Evolutionary conservation across 169 alveolate species (phyloP).

Genomic region (Theileria orientalis): DNA sequence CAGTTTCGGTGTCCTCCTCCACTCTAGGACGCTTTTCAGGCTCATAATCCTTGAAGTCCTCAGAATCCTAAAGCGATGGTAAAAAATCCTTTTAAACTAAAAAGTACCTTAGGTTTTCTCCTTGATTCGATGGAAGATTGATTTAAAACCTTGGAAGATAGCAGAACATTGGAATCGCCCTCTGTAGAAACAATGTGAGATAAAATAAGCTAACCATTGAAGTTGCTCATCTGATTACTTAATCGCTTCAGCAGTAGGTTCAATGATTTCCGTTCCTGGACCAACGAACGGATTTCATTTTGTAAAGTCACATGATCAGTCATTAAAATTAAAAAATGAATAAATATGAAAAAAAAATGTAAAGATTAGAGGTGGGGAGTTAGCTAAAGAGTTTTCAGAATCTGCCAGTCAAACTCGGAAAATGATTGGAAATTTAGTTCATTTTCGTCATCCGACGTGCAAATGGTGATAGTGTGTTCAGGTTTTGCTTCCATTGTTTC

Average conservation of each 20-base stretch:
- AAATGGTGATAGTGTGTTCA: neutral
- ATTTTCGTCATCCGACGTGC: neutral
- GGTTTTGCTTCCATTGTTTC: neutral
- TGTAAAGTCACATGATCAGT: neutral
- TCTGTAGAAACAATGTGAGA: neutral
- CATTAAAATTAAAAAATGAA: neutral
- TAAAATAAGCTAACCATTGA: conserved; percentile 15
- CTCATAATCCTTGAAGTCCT: conserved; percentile 19
- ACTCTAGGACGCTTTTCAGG: conserved; percentile 65
- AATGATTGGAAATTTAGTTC: neutral
- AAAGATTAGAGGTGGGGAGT: neutral
- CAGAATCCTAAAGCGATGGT: conserved; percentile 9
- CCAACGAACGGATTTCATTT: conserved; percentile 34
- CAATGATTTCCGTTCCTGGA: conserved; percentile 28
- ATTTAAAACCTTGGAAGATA: conserved; percentile 20
- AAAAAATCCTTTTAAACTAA: neutral
- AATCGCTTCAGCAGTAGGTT: conserved; percentile 27
- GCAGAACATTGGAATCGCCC: conserved; percentile 36
- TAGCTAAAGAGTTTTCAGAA: neutral
- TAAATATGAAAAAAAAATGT: neutral
- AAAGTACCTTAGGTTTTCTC: conserved; percentile 20
- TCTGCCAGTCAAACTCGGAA: neutral
- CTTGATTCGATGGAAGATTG: conserved; percentile 7
- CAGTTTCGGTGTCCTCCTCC: conserved; percentile 58
- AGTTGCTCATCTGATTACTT: conserved; percentile 25